Evolutionary conservation across 164 flowering plant species (phyloP), one percentile per base, ranked within the genome.

Genomic region (Chimonanthus salicifolius): DNA sequence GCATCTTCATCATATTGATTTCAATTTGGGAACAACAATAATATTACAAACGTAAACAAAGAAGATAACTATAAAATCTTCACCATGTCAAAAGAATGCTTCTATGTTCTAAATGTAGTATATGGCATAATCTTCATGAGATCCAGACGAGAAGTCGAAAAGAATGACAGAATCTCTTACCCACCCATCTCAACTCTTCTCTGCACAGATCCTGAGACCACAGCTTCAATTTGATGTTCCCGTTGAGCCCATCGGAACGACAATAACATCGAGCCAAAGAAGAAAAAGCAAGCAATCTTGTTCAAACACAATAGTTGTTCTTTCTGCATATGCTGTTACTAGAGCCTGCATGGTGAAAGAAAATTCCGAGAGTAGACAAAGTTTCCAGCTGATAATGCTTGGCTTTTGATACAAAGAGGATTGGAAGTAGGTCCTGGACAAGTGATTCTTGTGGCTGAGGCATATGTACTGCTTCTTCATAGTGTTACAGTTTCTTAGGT

Each of bases 401-500:
- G 33, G 33, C 33, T 33, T 68, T 46, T 66, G 10, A 43, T 66
- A 66, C 33, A 66, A n/a, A 33, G 15, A 67, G 18, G 47, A 46
- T 3, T 45, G 18, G 6, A 66, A 13, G 48, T 66, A 45, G 48
- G 44, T 11, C 49, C 45, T 44, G 46, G 47, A 64, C 44, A 64
- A 3, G 60, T 10, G 13, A 64, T 64, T 64, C 46, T 47, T 64
- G 60, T 16, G 15, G 16, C 60, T 10, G 60, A 54, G 3, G 44
- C 13, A 3, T 44, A 43, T 43, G n/a, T 45, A 51, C 7, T 48
- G 58, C 68, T 46, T 48, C 68, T 46, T 64, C 16, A 54, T 45
- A 5, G 47, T 16, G 65, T 78, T 73, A 88, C 16, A 88, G 80
- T 82, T 90, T 90, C 83, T 80, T 94, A 0, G 97, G 95, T 75